Evolutionary conservation across 1,284 basidiomycete species (phyloP).

Genomic region (Naganishia sp.): DNA sequence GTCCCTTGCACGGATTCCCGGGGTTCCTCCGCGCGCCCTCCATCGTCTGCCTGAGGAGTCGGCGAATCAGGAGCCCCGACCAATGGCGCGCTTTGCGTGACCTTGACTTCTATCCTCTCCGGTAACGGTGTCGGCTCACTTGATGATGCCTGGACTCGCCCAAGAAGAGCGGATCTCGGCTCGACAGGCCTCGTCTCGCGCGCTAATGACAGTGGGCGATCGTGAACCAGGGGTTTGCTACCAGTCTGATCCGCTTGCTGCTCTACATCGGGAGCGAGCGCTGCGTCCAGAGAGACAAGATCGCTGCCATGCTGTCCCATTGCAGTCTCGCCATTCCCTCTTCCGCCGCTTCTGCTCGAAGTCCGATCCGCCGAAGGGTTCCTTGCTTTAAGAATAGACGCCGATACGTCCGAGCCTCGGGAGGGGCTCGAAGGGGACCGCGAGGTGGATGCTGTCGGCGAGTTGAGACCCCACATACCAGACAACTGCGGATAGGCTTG

Average conservation of each 20-base stretch:
- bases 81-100: not conserved
- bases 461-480: slow-evolving; percentile 9
- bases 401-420: slow-evolving; percentile 9
- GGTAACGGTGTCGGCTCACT: no score
- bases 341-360: not conserved
- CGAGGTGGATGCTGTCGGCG: not conserved
- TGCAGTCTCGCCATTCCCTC: no score
- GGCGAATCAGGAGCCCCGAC: not conserved
- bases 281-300: no score
- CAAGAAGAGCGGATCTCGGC: not conserved
- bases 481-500: slow-evolving; percentile 8
- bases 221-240: not conserved
- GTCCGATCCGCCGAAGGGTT: not conserved
- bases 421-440: slow-evolving; percentile 15
- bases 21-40: not conserved
- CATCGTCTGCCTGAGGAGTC: not conserved
- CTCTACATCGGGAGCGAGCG: not conserved
- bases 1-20: not conserved
- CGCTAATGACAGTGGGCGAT: not conserved
- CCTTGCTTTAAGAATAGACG: slow-evolving; percentile 14
- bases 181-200: not conserved
- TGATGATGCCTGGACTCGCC: not conserved
- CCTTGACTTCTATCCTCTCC: slow-evolving; percentile 4
- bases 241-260: not conserved
- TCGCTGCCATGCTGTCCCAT: no score